A percentile compares a stretch with the other conserved stretches of the same genome.
These are phyloP conservation scores for Fraxinus quadrangulata DNA, from an alignment of 257 asterid species.

Conservation along the genomic window DNA sequence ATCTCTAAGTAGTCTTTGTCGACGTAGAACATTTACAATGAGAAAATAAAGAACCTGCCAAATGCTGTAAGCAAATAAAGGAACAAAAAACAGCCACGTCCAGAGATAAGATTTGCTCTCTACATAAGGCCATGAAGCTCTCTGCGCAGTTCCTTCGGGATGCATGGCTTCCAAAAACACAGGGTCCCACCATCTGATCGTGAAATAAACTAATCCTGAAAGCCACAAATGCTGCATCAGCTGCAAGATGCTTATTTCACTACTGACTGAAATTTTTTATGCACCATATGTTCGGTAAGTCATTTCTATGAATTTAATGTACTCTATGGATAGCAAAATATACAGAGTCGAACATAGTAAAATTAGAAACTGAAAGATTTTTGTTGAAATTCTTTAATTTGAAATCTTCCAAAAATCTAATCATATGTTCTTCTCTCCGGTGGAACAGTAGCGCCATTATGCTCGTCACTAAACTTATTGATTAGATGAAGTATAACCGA, in stretches of 20 bases:
- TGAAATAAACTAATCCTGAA: constrained; percentile 93
- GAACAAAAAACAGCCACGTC: constrained; percentile 95
- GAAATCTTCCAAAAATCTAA: neutral
- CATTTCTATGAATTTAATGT: neutral
- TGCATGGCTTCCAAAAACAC: constrained; percentile 81
- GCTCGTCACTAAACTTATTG: neutral
- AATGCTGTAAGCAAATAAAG: constrained; percentile 66
- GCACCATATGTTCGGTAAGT: neutral
- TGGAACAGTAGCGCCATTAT: neutral
- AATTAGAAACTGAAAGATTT: neutral
- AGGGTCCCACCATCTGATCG: constrained; percentile 99
- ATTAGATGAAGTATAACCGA: neutral
- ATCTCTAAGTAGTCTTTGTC: constrained; percentile 79
- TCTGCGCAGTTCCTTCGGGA: constrained; percentile 65
- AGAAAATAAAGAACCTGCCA: constrained; percentile 95
- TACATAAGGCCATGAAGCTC: constrained; percentile 81
- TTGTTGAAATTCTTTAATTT: neutral
- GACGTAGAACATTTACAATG: constrained; percentile 85
- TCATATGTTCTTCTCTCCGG: neutral
- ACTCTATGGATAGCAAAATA: neutral
- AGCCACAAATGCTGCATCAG: constrained; percentile 14
- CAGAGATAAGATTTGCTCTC: constrained; percentile 80
- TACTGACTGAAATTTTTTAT: neutral
- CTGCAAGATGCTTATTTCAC: neutral
- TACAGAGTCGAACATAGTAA: neutral